Evolutionary conservation across 2,329 filamentous ascomycete genomes (phyloP), one percentile per base, ranked within the genome.

Genomic region (Diplocarpon rosae): DNA sequence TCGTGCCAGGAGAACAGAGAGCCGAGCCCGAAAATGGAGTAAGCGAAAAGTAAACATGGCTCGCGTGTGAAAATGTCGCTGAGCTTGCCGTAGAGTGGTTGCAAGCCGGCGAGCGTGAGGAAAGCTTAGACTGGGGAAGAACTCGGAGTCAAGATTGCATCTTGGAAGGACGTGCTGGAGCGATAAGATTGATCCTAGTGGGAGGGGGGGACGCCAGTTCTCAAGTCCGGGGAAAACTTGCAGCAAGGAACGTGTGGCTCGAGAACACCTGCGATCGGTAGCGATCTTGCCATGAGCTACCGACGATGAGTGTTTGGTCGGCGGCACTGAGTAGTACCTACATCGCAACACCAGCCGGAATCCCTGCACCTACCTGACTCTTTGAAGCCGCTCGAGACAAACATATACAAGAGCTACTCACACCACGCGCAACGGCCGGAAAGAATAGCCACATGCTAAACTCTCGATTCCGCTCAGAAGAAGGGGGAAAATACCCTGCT

Each of bases 251-350:
- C 7, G 7, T 7, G 20, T 4, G 7, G 7, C 20, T 7, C 4
- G 7, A 24, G 20, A 24, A 24, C 7, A 24, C 20, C 20, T 24
- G 24, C 90, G 66, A 51, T 89, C 85, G 45, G 74, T 85, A 10
- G 83, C 84, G 55, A 90, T 89, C 50, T 73, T 77, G 39, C 81
- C 82, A 61, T 88, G n/a, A 88, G n/a, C 74, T 80, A n/a, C 78
- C 78, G 39, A 89, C 76, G 27, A 85, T 79, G 43, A 89, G 76
- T 0, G 85, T 85, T 61, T 88, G 83, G 58, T 90, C 85, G 40
- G 81, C 71, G 3, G 84, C 81, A 15, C 80, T 73, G 7, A 90
- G 69, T 58, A 85, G 85, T 33, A 88, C 67, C 80, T 83, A 24
- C 7, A 57, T 6, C 31, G 17, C 10, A 20, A 17, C 4, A 14